Base-by-base conservation (phyloP, 2,329 filamentous ascomycete genomes). In the Bretziella fagacearum region DNA sequence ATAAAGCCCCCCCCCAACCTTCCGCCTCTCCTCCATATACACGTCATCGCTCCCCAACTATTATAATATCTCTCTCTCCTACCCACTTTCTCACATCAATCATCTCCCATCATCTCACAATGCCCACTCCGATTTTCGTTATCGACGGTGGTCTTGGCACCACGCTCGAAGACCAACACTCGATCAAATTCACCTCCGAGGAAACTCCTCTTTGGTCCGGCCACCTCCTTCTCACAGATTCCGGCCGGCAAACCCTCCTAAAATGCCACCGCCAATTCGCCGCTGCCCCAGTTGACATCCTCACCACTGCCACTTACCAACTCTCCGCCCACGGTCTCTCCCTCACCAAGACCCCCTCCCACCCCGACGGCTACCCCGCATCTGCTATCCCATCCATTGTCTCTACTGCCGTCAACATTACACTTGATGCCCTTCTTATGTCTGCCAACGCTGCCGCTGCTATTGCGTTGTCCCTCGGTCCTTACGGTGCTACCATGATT, bases 61-160 rank as follows among this genome's bases (percentile, higher is more conserved):
- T n/a, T 30, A 30, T 30, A 30, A 8, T 30, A 7, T 36, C 17
- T 6, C 10, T 36, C 17, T 15, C 33, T 29, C n/a, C 11, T 42
- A 27, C 23, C n/a, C n/a, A 20, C 8, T 13, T 42, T 26, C 11
- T 17, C 6, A 15, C 8, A n/a, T 4, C 11, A 15, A n/a, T 36
- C 33, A n/a, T 36, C 15, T 36, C 33, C 8, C n/a, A n/a, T 10
- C 23, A 42, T n/a, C n/a, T 17, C 5, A 42, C n/a, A 4, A 44
- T 44, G 47, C 33, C 47, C 11, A 44, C 30, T 6, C 47, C 41
- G 11, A 56, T 71, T 50, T 59, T 67, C 52, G 61, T 82, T 42
- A 68, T 82, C 32, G 78, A 82, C 56, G 78, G 79, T 46, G 78
- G 78, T 6, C 67, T 82, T 18, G 78, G 79, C 27, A 82, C 79